Conservation (phyloP, 768 basidiomycete genomes). For the Lactarius pseudohatsudake region DNA sequence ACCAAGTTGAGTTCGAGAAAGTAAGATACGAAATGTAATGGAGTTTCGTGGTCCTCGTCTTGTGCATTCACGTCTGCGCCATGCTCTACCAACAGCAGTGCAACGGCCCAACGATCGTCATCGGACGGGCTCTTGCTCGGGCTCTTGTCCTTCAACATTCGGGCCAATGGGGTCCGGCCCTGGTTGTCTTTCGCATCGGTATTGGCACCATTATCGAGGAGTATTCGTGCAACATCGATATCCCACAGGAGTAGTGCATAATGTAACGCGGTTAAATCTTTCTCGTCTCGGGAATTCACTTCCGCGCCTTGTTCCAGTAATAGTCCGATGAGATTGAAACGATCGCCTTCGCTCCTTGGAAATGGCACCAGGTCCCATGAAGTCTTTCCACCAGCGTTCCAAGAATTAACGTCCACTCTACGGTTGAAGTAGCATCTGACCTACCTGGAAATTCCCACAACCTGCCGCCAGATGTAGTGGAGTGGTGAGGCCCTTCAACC, state of each 20-base stretch:
- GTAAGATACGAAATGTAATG: not conserved
- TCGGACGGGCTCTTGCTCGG: too few species aligned
- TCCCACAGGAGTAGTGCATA: too few species aligned
- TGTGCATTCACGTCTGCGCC: not conserved
- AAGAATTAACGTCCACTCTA: not conserved
- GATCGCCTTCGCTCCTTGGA: not conserved
- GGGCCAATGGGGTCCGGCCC: not conserved
- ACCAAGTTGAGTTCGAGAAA: too few species aligned
- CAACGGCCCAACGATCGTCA: too few species aligned
- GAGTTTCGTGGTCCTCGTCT: not conserved
- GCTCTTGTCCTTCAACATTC: fast-evolving
- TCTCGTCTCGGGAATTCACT: not conserved
- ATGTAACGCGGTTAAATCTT: too few species aligned
- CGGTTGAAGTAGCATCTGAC: not conserved
- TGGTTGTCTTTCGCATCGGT: not conserved
- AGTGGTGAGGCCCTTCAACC: not conserved
- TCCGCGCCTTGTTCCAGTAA: not conserved
- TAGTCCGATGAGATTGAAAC: not conserved
- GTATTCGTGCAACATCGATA: too few species aligned
- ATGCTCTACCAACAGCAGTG: not conserved
- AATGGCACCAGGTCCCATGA: too few species aligned
- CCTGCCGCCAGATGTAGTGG: not conserved
- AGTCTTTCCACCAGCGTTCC: not conserved
- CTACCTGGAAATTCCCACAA: not conserved
- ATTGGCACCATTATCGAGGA: not conserved